These are phyloP conservation scores for Akebia trifoliata DNA, from an alignment of 164 flowering plant species.

Conservation along the genomic window DNA sequence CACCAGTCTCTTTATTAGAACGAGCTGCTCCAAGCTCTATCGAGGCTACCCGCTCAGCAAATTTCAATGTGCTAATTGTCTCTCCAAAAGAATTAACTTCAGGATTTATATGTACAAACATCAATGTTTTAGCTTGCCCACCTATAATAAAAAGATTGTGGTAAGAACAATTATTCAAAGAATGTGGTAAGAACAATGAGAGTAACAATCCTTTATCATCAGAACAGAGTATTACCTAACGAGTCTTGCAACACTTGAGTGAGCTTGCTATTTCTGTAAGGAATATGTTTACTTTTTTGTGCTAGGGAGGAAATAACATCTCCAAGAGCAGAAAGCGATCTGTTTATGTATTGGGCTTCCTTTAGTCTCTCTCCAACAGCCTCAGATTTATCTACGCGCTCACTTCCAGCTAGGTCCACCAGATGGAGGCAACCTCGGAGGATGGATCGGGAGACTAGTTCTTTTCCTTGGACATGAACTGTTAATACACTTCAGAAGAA, in stretches of 20 bases:
- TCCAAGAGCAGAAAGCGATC: constrained; percentile 84
- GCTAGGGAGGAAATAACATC: constrained; percentile 93
- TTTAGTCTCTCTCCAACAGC: constrained; percentile 82
- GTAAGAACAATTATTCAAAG: not conserved
- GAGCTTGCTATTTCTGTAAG: constrained; percentile 92
- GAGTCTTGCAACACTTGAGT: constrained; percentile 91
- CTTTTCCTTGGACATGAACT: constrained; percentile 83
- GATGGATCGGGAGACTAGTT: constrained; percentile 53
- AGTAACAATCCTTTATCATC: not conserved
- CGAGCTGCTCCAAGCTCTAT: constrained; percentile 89
- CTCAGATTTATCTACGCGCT: constrained; percentile 87
- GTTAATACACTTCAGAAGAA: constrained; percentile 56
- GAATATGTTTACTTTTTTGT: constrained; percentile 81
- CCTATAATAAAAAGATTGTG: constrained; percentile 37
- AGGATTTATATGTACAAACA: constrained; percentile 94
- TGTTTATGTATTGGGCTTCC: constrained; percentile 88
- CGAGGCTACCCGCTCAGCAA: constrained; percentile 85
- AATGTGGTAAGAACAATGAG: not conserved
- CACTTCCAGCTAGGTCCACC: constrained; percentile 96
- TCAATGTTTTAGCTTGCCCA: constrained; percentile 91
- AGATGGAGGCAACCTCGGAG: constrained; percentile 79
- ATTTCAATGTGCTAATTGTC: constrained; percentile 87
- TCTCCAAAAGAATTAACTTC: constrained; percentile 72
- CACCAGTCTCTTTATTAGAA: constrained; percentile 74
- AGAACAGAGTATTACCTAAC: constrained; percentile 63